Evolutionary conservation across 495 filamentous ascomycete species (phyloP).

Genomic region (Acidomyces sp.): DNA sequence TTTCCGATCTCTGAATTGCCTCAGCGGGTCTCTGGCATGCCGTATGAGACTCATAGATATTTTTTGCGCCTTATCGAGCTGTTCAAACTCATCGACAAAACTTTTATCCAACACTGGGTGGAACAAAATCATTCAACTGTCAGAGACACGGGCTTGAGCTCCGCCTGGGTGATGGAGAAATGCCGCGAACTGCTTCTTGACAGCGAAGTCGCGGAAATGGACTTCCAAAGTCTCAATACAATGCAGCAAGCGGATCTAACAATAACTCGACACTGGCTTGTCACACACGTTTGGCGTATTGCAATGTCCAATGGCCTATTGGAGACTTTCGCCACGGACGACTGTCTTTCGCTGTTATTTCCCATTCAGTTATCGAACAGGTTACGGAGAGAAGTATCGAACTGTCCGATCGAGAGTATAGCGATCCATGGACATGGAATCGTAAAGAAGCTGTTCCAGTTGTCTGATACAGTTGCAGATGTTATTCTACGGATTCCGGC

Average conservation of each 20-base stretch:
- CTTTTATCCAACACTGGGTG: conserved; percentile 15
- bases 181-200: conserved; percentile 25
- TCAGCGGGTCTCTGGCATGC: conserved; percentile 15
- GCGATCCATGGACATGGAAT: conserved; percentile 51
- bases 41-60: conserved; percentile 14
- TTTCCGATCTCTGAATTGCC: conserved; percentile 14
- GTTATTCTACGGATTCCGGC: conserved; percentile 31
- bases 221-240: conserved; percentile 28
- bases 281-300: conserved; percentile 47
- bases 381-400: conserved; percentile 40
- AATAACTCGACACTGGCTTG: conserved; percentile 51
- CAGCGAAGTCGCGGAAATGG: conserved; percentile 14
- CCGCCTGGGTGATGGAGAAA: conserved; percentile 19
- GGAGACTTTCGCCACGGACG: conserved; percentile 31
- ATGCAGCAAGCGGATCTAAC: conserved; percentile 50
- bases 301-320: conserved; percentile 44
- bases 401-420: conserved; percentile 39
- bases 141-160: background rate
- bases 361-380: conserved; percentile 45
- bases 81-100: conserved; percentile 18
- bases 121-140: background rate
- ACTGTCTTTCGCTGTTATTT: conserved; percentile 44
- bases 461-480: conserved; percentile 43
- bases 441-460: conserved; percentile 44
- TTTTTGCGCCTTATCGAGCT: conserved; percentile 23